Base-by-base conservation (phyloP, 345 rosid genomes). In the Iberis pinnata region DNA sequence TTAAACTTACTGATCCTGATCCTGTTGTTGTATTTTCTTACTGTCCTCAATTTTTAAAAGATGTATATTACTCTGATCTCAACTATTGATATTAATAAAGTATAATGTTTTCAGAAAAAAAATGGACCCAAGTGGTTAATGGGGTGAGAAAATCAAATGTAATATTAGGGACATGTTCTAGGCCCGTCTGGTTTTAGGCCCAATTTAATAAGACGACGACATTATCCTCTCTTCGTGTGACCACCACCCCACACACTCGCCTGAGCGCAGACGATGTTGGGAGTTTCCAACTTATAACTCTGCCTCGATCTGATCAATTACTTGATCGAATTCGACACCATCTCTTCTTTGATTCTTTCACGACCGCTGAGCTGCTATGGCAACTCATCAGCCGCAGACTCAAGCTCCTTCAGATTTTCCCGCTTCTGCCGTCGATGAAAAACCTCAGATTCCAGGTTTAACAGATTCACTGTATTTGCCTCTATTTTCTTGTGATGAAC, bases 361-460 rank as follows among this genome's bases (percentile, higher is more conserved):
- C 52, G 12, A 31, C 59, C 53, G 60, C 60, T 52, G 65, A 65
- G 59, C 63, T 65, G 61, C 56, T 40, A 67, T 67, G 71, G 71
- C 71, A 45, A 59, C 70, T 47, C 69, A 56, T 46, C 69, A 64
- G 12, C n/a, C n/a, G n/a, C 69, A 56, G 36, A 4, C 56, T 4
- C 69, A 22, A 33, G 0, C 69, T 45, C 70, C 65, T 53, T 13
- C 65, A n/a, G 71, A 58, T 43, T 14, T 18, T 29, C 59, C 58
- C 13, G 5, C 70, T 33, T 39, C 64, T 3, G 33, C 47, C 18
- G 60, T 22, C 25, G 25, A 67, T 46, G 71, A 13, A 0, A 59
- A 59, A 7, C 4, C 71, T 3, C 61, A 54, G 22, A 45, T 29
- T 45, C 3, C 71, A 59, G 71, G 71, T 66, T 43, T 38, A 11